Conservation (phyloP, 2,329 filamentous ascomycete genomes). For the Curvularia spicifera region DNA sequence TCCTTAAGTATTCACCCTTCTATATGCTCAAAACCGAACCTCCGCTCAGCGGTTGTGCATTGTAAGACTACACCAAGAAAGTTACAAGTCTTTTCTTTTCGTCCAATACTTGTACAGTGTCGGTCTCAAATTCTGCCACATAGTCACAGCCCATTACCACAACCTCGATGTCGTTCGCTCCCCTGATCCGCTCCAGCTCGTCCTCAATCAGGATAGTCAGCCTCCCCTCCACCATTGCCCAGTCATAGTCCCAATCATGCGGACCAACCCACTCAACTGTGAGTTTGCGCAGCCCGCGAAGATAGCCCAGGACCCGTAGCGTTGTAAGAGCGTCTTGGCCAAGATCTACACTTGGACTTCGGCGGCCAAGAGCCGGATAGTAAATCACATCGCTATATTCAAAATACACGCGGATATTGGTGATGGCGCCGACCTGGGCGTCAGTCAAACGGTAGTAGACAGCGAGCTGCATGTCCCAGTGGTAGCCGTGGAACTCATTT, state of each 20-base stretch:
- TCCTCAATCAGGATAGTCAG: neutral
- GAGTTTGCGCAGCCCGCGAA: neutral
- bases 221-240: neutral
- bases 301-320: neutral
- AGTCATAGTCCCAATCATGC: neutral
- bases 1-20: neutral
- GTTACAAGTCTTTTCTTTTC: neutral
- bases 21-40: neutral
- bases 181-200: slow-evolving; percentile 2
- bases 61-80: neutral
- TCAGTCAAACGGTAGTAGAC: slow-evolving; percentile 9
- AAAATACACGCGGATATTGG: slow-evolving; percentile 4
- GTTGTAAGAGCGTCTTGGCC: neutral
- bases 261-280: slow-evolving; percentile 5
- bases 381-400: slow-evolving; percentile 1
- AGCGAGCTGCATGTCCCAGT: slow-evolving; percentile 11
- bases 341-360: slow-evolving; percentile 1
- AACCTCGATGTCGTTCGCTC: neutral
- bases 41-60: neutral
- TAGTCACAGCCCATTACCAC: neutral
- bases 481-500: slow-evolving; percentile 7
- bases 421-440: slow-evolving; percentile 9
- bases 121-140: neutral
- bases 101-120: neutral
- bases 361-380: neutral